Evolutionary conservation across 805 yeast species (phyloP).

Genomic region (Soucietia sequanensis): DNA sequence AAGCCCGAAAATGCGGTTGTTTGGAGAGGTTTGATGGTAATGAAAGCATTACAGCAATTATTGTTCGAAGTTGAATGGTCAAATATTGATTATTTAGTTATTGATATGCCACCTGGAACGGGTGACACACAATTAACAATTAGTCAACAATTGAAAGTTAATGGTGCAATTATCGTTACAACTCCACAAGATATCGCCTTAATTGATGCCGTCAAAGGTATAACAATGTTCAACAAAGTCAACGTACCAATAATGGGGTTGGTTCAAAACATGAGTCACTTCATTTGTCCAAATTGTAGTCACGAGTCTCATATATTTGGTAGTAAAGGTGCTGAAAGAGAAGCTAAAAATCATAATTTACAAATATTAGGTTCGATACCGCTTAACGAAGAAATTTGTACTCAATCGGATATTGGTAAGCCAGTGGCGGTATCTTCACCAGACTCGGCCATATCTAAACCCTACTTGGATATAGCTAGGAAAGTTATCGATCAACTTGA

Average conservation of each 20-base stretch:
- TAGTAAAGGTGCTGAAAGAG: constrained; percentile 52
- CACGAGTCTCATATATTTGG: constrained; percentile 79
- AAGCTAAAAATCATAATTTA: constrained; percentile 47
- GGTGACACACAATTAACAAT: constrained; percentile 84
- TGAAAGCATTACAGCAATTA: constrained; percentile 84
- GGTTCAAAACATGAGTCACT: constrained; percentile 82
- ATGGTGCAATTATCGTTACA: constrained; percentile 79
- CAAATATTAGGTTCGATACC: constrained; percentile 68
- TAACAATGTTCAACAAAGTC: constrained; percentile 73
- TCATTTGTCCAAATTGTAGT: constrained; percentile 69
- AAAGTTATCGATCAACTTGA: constrained; percentile 16
- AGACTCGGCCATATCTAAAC: constrained; percentile 31
- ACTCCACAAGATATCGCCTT: constrained; percentile 87
- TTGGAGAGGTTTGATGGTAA: constrained; percentile 86
- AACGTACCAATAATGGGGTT: constrained; percentile 71
- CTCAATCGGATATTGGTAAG: constrained; percentile 59
- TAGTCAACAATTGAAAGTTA: constrained; percentile 73
- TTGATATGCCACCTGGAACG: constrained; percentile 91
- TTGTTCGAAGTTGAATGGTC: constrained; percentile 80
- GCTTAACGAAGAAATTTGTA: constrained; percentile 56
- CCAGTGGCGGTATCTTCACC: constrained; percentile 55
- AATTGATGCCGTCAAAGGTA: constrained; percentile 76
- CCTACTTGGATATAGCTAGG: constrained; percentile 51
- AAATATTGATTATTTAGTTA: constrained; percentile 60
- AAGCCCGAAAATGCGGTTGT: constrained; percentile 67